A percentile compares a stretch with the other conserved stretches of the same genome.
Conservation (phyloP, 1,284 basidiomycete genomes). For the Cutaneotrichosporon cavernicola region DNA sequence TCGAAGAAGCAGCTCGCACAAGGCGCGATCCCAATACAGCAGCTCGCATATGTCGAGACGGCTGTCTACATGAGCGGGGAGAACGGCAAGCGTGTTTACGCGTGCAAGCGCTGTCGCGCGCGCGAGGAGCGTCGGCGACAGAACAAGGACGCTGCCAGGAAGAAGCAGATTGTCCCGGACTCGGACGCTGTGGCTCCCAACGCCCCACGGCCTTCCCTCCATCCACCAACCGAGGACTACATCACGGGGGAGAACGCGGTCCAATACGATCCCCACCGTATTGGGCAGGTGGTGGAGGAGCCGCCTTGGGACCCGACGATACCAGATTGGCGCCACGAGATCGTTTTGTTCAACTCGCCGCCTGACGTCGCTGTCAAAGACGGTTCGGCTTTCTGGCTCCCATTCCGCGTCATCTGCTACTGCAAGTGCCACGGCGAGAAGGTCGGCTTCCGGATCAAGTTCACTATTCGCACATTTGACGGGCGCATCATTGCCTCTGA, state of each 20-base stretch:
- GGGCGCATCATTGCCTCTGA: slow-evolving; percentile 82
- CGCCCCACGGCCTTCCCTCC: slow-evolving; percentile 20
- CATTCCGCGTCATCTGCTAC: slow-evolving; percentile 96
- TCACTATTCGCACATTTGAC: slow-evolving; percentile 77
- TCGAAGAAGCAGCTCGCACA: slow-evolving; percentile 49
- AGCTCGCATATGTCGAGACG: slow-evolving; percentile 47
- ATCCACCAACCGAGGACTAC: slow-evolving; percentile 39
- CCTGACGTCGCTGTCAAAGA: slow-evolving; percentile 85
- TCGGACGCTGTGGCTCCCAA: slow-evolving; percentile 31
- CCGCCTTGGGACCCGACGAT: slow-evolving; percentile 44
- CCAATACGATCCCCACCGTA: slow-evolving; percentile 43
- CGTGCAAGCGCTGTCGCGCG: slow-evolving; percentile 77
- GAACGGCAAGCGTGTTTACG: slow-evolving; percentile 60
- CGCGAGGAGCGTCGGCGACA: slow-evolving; percentile 65
- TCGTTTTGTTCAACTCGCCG: slow-evolving; percentile 93
- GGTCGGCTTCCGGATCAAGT: slow-evolving; percentile 87
- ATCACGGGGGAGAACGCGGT: slow-evolving; percentile 44
- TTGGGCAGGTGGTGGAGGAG: slow-evolving; percentile 45
- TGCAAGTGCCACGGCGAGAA: slow-evolving; percentile 99
- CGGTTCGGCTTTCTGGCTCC: slow-evolving; percentile 77
- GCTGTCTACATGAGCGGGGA: slow-evolving; percentile 50
- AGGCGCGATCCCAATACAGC: slow-evolving; percentile 40
- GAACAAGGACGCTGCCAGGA: slow-evolving; percentile 44
- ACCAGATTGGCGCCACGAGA: slow-evolving; percentile 58
- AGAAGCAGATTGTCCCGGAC: slow-evolving; percentile 38